phyloP scores from a whole-genome alignment of 2,329 filamentous ascomycete genomes.

The Byssochlamys sp. region DNA sequence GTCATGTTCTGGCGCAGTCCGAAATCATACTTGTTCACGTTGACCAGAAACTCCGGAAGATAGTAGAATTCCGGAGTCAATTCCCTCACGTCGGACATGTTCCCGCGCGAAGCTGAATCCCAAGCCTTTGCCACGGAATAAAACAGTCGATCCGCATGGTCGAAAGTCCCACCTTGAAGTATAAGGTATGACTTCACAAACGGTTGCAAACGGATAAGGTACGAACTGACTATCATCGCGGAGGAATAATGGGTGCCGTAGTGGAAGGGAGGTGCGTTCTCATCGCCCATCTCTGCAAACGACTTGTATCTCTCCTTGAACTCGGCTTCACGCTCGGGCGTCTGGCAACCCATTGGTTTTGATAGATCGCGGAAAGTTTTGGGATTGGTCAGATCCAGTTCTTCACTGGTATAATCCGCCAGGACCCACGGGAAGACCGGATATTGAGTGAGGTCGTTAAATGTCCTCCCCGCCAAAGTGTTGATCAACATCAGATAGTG shows the following conservation, averaged over 20 bases:
- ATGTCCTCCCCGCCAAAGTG: constrained; percentile 90
- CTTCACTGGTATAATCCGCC: constrained; percentile 88
- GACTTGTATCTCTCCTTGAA: constrained; percentile 78
- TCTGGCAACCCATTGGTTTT: constrained; percentile 94
- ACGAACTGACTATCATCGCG: constrained; percentile 96
- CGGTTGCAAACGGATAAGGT: constrained; percentile 85
- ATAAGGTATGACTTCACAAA: constrained; percentile 93
- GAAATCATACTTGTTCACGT: constrained; percentile 90
- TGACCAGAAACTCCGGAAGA: constrained; percentile 86
- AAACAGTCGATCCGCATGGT: constrained; percentile 90
- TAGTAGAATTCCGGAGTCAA: constrained; percentile 97
- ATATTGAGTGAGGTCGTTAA: constrained; percentile 96
- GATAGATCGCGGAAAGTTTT: constrained; percentile 80
- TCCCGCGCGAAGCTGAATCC: constrained; percentile 78
- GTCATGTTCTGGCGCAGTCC: constrained; percentile 73
- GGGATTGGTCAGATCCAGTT: constrained; percentile 76
- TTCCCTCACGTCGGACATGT: constrained; percentile 89
- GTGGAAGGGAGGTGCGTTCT: constrained; percentile 69
- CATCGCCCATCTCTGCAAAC: constrained; percentile 81
- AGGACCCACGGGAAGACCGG: constrained; percentile 96
- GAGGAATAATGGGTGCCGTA: constrained; percentile 98
- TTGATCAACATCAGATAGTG: constrained; percentile 98
- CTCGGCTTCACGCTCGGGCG: constrained; percentile 61
- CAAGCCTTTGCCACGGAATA: constrained; percentile 86
- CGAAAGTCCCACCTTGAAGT: constrained; percentile 89